These are phyloP conservation scores for Magnaporthiopsis incrustans DNA, from an alignment of 2,329 filamentous ascomycete genomes.

Conservation along the genomic window DNA sequence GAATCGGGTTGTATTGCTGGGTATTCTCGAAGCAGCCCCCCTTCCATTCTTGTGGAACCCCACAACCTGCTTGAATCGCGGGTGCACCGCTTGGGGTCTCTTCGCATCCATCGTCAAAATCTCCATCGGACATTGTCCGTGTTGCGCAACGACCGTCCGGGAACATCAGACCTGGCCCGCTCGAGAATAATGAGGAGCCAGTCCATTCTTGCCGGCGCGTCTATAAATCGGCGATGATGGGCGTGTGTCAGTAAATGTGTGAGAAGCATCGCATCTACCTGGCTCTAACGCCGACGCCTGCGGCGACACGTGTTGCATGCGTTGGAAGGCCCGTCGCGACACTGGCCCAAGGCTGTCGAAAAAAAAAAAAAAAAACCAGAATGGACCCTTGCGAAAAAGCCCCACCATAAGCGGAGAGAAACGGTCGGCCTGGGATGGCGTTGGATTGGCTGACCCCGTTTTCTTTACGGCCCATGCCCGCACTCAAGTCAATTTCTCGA, in stretches of 20 bases:
- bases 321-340: not conserved
- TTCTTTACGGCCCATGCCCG: not conserved
- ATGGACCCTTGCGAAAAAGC: not conserved
- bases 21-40: too few relatives aligned
- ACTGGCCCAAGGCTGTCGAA: not conserved
- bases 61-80: not conserved
- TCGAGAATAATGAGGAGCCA: too few relatives aligned
- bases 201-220: not conserved
- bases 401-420: not conserved
- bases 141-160: not conserved
- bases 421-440: not conserved
- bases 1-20: too few relatives aligned
- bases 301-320: not conserved
- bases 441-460: not conserved
- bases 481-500: not conserved
- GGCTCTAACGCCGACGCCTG: too few relatives aligned
- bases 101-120: too few relatives aligned
- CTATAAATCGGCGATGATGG: not conserved
- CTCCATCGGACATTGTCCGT: not conserved
- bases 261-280: not conserved
- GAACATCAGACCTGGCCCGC: not conserved
- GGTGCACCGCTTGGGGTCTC: not conserved
- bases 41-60: not conserved
- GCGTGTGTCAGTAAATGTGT: not conserved
- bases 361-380: not conserved